Conservation (phyloP, 331 rosid genomes). For the Malus hybrid region DNA sequence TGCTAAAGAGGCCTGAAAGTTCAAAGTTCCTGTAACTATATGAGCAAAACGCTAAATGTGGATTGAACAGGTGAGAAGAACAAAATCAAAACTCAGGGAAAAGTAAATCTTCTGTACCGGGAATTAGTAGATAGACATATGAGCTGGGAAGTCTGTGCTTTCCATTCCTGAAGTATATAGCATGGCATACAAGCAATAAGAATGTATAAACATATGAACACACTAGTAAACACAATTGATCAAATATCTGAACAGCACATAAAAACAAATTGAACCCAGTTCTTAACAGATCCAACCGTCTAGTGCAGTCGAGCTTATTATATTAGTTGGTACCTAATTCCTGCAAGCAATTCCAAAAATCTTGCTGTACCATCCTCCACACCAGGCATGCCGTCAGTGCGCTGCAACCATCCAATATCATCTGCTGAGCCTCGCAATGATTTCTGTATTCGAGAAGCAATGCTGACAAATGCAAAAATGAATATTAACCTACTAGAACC, state of each 20-base stretch:
- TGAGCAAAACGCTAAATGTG: background rate
- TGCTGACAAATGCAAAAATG: slow-evolving; percentile 33
- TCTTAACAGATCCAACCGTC: background rate
- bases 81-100: background rate
- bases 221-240: background rate
- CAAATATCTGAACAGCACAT: background rate
- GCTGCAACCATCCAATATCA: slow-evolving; percentile 89
- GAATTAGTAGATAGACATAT: slow-evolving; percentile 70
- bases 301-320: background rate
- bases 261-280: background rate
- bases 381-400: slow-evolving; percentile 55
- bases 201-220: background rate
- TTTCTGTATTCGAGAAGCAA: slow-evolving; percentile 38
- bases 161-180: slow-evolving; percentile 43
- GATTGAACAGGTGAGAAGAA: slow-evolving; percentile 1
- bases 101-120: slow-evolving; percentile 39
- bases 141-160: slow-evolving; percentile 61
- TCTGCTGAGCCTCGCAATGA: slow-evolving; percentile 65
- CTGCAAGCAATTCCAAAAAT: slow-evolving; percentile 71
- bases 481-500: slow-evolving; percentile 1
- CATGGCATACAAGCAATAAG: background rate
- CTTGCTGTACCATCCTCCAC: slow-evolving; percentile 68
- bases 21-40: slow-evolving; percentile 3
- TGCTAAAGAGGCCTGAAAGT: slow-evolving; percentile 77
- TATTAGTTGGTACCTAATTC: slow-evolving; percentile 37